Conservation (phyloP, 2,329 filamentous ascomycete species). For the Massarina eburnea region DNA sequence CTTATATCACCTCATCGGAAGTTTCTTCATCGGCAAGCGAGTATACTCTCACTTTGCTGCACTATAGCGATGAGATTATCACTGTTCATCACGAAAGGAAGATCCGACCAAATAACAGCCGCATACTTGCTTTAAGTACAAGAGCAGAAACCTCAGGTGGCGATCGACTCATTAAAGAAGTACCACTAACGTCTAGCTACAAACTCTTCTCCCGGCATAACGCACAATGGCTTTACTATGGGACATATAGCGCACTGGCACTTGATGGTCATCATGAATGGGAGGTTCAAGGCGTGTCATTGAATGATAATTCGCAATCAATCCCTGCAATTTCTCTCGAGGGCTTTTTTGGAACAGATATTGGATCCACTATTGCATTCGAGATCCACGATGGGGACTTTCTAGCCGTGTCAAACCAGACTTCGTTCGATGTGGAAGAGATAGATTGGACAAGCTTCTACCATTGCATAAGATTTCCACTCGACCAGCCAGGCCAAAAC, state of each 20-base stretch:
- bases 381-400: conserved; percentile 67
- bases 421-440: conserved; percentile 63
- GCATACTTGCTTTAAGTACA: conserved; percentile 32
- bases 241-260: conserved; percentile 60
- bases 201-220: conserved; percentile 71
- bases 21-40: conserved; percentile 42
- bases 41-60: conserved; percentile 28
- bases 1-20: conserved; percentile 14
- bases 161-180: conserved; percentile 40
- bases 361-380: conserved; percentile 70
- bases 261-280: conserved; percentile 63
- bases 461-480: conserved; percentile 64
- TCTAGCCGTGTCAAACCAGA: conserved; percentile 70
- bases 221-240: conserved; percentile 63
- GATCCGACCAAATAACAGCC: conserved; percentile 13
- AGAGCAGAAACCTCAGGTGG: conserved; percentile 15
- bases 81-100: conserved; percentile 23
- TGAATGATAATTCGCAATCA: conserved; percentile 46
- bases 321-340: conserved; percentile 55
- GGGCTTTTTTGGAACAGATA: conserved; percentile 63
- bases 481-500: conserved; percentile 48
- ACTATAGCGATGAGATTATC: conserved; percentile 38
- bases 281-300: conserved; percentile 54
- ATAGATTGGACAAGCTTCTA: conserved; percentile 71
- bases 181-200: conserved; percentile 37